Evolutionary conservation across 2,329 filamentous ascomycete genomes (phyloP), one percentile per base, ranked within the genome.

Genomic region (Diaporthe sp.): DNA sequence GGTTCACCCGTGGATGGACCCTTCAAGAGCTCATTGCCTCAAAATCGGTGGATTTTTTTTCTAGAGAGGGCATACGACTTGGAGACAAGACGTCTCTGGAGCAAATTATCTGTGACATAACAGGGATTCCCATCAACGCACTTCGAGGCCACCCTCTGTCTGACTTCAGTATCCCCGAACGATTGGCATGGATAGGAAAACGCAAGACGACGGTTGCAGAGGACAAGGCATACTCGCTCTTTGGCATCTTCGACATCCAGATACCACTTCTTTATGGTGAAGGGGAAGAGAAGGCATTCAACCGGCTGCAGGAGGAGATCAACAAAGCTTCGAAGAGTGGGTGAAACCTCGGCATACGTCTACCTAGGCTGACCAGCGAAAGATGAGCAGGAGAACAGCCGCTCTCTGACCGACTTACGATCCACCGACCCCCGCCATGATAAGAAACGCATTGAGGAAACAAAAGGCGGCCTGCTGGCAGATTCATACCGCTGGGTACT

Each of bases 241-340:
- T 56, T 5, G 53, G 53, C 22, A 56, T 56, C 10, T 56, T 56
- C 53, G 22, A 56, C 17, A 19, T 56, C 22, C 53, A 56, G 9
- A 56, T 56, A n/a, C 17, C 53, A 19, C 53, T 56, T 19, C 25
- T 56, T 12, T 56, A 56, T 19, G 22, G 22, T n/a, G 53, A 56
- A 56, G 53, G 53, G 10, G 17, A 35, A 56, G 32, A 56, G 9
- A 8, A 56, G 5, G 53, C 53, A 25, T 25, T 35, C 6, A 56
- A 12, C 25, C 10, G 53, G 9, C 53, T 56, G 32, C 13, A 17
- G 58, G 30, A 39, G 12, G 68, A 76, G 72, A 71, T 76, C 59
- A 56, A 75, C 82, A 39, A 39, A 13, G 13, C 8, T 39, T n/a
- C n/a, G n/a, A n/a, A n/a, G n/a, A n/a, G n/a, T n/a, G n/a, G n/a